phyloP scores from a whole-genome alignment of 2,329 filamentous ascomycete genomes.

The Nigrospora osmanthi region DNA sequence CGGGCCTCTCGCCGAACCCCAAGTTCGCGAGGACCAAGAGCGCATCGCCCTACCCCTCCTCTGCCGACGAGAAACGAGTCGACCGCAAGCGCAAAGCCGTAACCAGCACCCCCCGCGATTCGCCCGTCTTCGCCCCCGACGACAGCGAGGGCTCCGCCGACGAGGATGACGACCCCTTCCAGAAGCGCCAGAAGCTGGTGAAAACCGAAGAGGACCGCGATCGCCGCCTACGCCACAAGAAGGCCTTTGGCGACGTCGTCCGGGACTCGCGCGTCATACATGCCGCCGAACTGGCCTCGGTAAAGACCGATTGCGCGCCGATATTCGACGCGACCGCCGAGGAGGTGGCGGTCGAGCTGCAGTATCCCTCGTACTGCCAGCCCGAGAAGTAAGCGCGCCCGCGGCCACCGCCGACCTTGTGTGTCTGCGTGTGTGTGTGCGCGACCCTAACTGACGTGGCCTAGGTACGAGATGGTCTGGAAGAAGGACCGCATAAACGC shows the following conservation, averaged over 20 bases:
- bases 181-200: conserved; percentile 35
- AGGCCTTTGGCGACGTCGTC: conserved; percentile 34
- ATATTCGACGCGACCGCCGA: conserved; percentile 40
- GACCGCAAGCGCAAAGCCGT: conserved; percentile 41
- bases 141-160: conserved; percentile 41
- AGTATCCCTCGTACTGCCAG: conserved; percentile 72
- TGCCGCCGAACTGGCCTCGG: conserved; percentile 47
- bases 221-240: conserved; percentile 35
- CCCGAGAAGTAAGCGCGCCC: conserved; percentile 52
- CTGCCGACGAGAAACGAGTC: conserved; percentile 19
- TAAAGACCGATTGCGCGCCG: conserved; percentile 41
- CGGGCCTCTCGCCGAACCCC: conserved; percentile 32
- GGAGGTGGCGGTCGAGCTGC: conserved; percentile 58
- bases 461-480: conserved; percentile 65
- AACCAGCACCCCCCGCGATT: conserved; percentile 25
- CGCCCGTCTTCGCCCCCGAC: conserved; percentile 39
- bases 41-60: conserved; percentile 26
- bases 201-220: conserved; percentile 37
- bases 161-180: conserved; percentile 44
- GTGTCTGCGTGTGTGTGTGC: conserved; percentile 4
- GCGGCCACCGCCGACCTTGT: conserved; percentile 6
- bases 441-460: conserved; percentile 7
- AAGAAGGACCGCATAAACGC: conserved; percentile 75
- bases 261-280: conserved; percentile 45
- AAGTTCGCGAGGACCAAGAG: conserved; percentile 27